Percentiles rank a stretch among this genome's conserved stretches.
Evolutionary conservation across 2,329 filamentous ascomycete species (phyloP).

Genomic region (Botrytis tulipae): DNA sequence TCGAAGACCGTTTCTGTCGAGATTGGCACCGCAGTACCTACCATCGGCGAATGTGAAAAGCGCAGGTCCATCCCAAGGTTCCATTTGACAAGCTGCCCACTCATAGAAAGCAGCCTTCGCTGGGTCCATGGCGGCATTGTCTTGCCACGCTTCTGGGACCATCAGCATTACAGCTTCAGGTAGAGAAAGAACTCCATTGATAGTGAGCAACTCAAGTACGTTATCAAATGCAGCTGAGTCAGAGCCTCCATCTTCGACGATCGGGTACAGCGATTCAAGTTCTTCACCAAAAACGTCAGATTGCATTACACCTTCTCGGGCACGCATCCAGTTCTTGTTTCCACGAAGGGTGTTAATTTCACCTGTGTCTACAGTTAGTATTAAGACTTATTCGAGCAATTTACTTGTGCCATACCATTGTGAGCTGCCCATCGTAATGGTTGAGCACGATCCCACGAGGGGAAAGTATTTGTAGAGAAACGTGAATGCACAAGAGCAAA

Average conservation of each 20-base stretch:
- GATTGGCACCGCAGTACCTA: constrained; percentile 92
- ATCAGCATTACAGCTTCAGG: constrained; percentile 98
- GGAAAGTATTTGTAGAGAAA: constrained; percentile 98
- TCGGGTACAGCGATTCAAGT: constrained; percentile 84
- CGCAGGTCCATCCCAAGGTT: constrained; percentile 95
- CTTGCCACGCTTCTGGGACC: constrained; percentile 98
- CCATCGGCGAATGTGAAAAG: constrained; percentile 97
- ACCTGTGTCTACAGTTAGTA: constrained; percentile 44
- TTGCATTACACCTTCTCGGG: constrained; percentile 90
- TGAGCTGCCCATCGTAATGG: constrained; percentile 95
- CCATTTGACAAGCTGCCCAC: constrained; percentile 98
- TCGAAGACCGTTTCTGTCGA: constrained; percentile 91
- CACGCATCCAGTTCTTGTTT: constrained; percentile 99
- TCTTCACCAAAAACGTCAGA: constrained; percentile 92
- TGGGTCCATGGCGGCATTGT: constrained; percentile 86
- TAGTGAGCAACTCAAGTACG: constrained; percentile 86
- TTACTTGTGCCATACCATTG: constrained; percentile 62
- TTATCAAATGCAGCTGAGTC: constrained; percentile 98
- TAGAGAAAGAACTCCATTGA: constrained; percentile 92
- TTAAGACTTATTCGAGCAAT: constrained; percentile 28
- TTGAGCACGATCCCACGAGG: constrained; percentile 96
- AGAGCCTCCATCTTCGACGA: constrained; percentile 94
- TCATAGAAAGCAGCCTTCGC: constrained; percentile 97
- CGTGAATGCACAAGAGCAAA: constrained; percentile 96
- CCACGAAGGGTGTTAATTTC: constrained; percentile 97